Evolutionary conservation across 139 green algal species (phyloP).

Genomic region (Diplosphaera chodatii): DNA sequence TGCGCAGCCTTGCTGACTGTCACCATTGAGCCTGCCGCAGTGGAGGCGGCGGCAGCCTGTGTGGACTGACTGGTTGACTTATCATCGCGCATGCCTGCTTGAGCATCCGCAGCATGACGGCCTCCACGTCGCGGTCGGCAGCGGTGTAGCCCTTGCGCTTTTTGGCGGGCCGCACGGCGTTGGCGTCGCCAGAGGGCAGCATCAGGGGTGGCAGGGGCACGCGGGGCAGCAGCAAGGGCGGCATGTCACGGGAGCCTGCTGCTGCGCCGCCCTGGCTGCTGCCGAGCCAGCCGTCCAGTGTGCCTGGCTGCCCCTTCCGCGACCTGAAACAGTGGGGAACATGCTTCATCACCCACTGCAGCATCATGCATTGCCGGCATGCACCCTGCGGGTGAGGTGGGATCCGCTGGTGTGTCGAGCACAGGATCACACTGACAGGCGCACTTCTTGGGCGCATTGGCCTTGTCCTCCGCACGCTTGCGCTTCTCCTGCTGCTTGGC

Average conservation of each 20-base stretch:
- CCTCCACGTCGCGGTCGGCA: background rate
- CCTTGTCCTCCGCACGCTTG: background rate
- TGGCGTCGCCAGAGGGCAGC: background rate
- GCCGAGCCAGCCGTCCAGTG: background rate
- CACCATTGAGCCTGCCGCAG: no score
- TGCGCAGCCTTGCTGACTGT: no score
- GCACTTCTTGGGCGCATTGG: conserved; percentile 8
- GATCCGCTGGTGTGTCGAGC: no score
- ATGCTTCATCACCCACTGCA: no score
- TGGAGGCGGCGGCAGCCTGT: no score
- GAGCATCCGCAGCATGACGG: background rate
- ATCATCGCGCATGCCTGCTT: background rate
- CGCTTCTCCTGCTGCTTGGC: background rate
- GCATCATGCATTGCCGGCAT: no score
- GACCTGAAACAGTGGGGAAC: background rate
- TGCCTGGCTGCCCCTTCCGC: background rate
- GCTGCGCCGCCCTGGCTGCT: background rate
- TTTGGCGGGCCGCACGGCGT: background rate
- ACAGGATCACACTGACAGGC: background rate
- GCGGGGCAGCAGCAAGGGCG: background rate
- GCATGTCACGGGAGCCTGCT: background rate
- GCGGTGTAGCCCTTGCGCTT: background rate
- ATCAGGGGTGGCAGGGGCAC: background rate
- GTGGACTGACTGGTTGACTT: no score
- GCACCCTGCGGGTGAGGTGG: no score